These are phyloP conservation scores for Hypoxylon sp. DNA, from an alignment of 2,329 filamentous ascomycete genomes.

Conservation along the genomic window DNA sequence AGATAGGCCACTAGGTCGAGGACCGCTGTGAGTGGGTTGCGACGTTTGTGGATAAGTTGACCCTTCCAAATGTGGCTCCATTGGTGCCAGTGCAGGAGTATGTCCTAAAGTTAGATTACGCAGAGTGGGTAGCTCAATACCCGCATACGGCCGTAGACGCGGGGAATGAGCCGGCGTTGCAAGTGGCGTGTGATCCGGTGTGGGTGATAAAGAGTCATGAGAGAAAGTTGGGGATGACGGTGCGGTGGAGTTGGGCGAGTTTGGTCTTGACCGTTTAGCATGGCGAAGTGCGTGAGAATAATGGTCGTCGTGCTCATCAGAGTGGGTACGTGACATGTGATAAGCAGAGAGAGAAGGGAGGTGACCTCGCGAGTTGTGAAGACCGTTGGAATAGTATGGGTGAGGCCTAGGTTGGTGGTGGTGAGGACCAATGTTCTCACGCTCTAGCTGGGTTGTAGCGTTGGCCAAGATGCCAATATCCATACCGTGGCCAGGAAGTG, in stretches of 20 bases:
- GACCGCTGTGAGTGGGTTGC: conserved; percentile 68
- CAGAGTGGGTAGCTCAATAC: conserved; percentile 88
- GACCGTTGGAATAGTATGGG: conserved; percentile 67
- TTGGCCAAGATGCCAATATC: conserved; percentile 74
- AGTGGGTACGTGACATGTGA: conserved; percentile 92
- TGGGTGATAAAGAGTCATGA: conserved; percentile 94
- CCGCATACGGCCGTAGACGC: conserved; percentile 83
- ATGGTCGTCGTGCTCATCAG: conserved; percentile 85
- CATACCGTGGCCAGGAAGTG: conserved; percentile 57
- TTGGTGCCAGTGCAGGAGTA: conserved; percentile 70
- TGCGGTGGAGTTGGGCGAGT: conserved; percentile 94
- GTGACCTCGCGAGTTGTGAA: conserved; percentile 70
- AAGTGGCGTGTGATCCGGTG: conserved; percentile 97
- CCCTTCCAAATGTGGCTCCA: conserved; percentile 70
- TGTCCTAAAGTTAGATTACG: conserved; percentile 73
- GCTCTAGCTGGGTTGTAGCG: conserved; percentile 73
- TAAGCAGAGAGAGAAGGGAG: conserved; percentile 87
- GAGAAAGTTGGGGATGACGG: conserved; percentile 97
- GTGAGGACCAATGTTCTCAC: conserved; percentile 65
- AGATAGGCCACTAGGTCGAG: conserved; percentile 77
- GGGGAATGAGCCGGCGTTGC: conserved; percentile 96
- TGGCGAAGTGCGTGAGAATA: conserved; percentile 78
- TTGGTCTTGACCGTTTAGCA: conserved; percentile 90
- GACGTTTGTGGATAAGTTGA: conserved; percentile 61
- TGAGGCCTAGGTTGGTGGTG: conserved; percentile 66